Base-by-base conservation (phyloP, 768 basidiomycete genomes). In the Cystobasidium ongulense region DNA sequence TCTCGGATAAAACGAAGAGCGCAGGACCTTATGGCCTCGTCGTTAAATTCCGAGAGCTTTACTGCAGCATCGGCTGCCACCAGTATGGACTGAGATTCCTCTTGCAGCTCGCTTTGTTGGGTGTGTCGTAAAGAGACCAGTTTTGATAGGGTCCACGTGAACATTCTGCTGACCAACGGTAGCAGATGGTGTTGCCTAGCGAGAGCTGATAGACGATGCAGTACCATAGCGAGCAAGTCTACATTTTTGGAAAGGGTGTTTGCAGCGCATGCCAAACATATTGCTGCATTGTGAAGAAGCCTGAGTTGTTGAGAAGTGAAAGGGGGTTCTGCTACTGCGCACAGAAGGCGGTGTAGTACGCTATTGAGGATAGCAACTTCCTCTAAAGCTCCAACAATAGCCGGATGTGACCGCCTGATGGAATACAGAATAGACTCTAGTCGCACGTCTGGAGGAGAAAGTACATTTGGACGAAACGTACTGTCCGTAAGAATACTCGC, bases 401-500 rank as follows among this genome's bases (percentile, higher is more conserved):
- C 18, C 23, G 54, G 18, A 71, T 71, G 68, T n/a, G 18, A n/a
- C 18, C 35, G n/a, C 13, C 33, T 36, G 3, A 71, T 35, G 2
- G 54, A 35, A 18, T 38, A 27, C 33, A 71, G 68, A 13, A 59
- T 38, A 3, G 29, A 11, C 11, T 38, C 33, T n/a, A 71, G 29
- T 8, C 50, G 53, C 53, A 71, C 54, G 21, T 57, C 53, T 2
- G 68, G 68, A 8, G 68, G 68, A 5, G 39, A 43, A n/a, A 73
- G 52, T 1, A 31, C 17, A n/a, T 66, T 62, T 0, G 33, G 13
- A 31, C 61, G 13, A 64, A 53, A 57, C 13, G 71, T 27, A 1
- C 46, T 1, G 7, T 63, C 31, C 13, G 41, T n/a, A n/a, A 67
- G 50, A n/a, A 63, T 73, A 74, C 0, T 86, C 29, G 87, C 23